These are phyloP conservation scores for Cyclotella cryptica DNA, from an alignment of 108 stramenopile species.

Conservation along the genomic window DNA sequence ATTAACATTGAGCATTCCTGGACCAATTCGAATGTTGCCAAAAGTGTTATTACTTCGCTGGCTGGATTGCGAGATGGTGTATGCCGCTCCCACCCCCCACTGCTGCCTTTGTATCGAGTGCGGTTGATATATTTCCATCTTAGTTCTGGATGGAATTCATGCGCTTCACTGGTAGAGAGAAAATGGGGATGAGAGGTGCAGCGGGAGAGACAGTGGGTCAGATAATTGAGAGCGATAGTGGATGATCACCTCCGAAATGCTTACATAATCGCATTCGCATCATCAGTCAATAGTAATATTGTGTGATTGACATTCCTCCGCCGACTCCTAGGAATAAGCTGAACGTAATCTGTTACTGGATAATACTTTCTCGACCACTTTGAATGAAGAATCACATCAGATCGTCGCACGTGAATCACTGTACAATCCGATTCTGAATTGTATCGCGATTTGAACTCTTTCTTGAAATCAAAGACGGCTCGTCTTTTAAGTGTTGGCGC, in stretches of 20 bases:
- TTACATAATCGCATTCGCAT: conserved; percentile 17
- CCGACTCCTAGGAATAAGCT: conserved; percentile 27
- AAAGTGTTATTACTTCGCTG: conserved; percentile 31
- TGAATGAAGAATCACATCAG: conserved; percentile 27
- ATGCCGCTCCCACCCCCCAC: conserved; percentile 37
- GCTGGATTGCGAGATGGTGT: conserved; percentile 35
- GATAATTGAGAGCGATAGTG: too few relatives aligned
- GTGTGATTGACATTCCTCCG: conserved; percentile 33
- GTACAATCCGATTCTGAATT: conserved; percentile 35
- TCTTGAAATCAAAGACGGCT: conserved; percentile 37
- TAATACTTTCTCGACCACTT: conserved; percentile 7
- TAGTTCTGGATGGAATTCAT: conserved; percentile 36
- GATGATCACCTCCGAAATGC: too few relatives aligned
- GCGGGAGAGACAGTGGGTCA: too few relatives aligned
- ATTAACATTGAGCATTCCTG: conserved; percentile 39
- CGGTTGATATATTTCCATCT: conserved; percentile 33
- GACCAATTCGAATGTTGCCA: conserved; percentile 40
- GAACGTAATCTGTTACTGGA: conserved; percentile 32
- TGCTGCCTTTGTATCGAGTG: conserved; percentile 19
- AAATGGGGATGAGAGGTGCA: too few relatives aligned
- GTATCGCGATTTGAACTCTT: conserved; percentile 19
- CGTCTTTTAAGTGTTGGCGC: neutral
- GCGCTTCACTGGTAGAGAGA: conserved; percentile 39
- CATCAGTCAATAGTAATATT: conserved; percentile 48
- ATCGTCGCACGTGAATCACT: conserved; percentile 46